Evolutionary conservation across 2,329 filamentous ascomycete genomes (phyloP), one percentile per base, ranked within the genome.

Genomic region (Aspergillus pseudonomiae): DNA sequence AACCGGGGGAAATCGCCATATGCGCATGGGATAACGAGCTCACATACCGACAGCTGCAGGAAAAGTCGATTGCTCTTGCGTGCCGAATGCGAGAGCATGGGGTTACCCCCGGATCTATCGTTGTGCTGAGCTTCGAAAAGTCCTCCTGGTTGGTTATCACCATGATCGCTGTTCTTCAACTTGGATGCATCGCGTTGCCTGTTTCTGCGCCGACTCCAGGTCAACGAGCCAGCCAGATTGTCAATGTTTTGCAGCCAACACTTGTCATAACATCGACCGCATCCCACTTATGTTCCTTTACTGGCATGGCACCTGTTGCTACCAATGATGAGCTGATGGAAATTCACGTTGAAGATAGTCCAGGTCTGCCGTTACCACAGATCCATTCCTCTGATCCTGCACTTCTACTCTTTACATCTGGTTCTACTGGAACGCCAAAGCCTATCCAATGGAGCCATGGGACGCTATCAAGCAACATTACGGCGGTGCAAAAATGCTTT

Each of bases 51-150:
- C 53, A 65, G 21, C 46, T 67, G 6, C 63, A 65, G 12, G 67
- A 58, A 9, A 67, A 76, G 66, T 72, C 45, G 66, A 74, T 28
- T 67, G 70, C 10, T 63, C 67, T 58, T 52, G 66, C 71, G 14
- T 69, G 70, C 30, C 66, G 71, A 32, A 59, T 75, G n/a, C 67
- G 63, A 7, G 70, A 68, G 2, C 67, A 71, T 21, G 71, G 73
- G 34, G 64, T 76, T 30, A 65, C 34, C 16, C 34, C 55, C 1
- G 58, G 61, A 12, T 10, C 21, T 3, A 57, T 65, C 16, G 59
- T 68, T 4, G 58, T 63, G 9, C 41, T 65, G 2, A 61, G 53
- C 39, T 63, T 63, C 24, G 64, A 61, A 6, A 68, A 66, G 48
- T 60, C 62, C 3, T 21, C 24, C 0, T 68, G 66, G 66, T 26